Conservation (phyloP, 2,329 filamentous ascomycete species). For the Intubia oerlemansii region DNA sequence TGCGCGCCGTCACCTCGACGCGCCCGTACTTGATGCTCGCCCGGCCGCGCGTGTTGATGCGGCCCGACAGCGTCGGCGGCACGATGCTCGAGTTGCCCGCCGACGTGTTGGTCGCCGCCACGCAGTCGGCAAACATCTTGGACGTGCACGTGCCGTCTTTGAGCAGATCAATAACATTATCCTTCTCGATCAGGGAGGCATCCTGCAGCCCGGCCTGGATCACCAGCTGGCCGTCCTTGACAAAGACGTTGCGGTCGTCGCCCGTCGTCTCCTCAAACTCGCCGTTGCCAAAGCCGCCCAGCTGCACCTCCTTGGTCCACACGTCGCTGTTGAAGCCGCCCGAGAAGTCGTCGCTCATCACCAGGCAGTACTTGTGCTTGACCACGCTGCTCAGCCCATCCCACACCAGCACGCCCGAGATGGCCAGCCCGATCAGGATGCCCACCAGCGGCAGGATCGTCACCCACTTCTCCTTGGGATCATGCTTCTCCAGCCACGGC, state of each 20-base stretch:
- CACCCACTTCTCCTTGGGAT: conserved; percentile 70
- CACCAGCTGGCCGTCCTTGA: conserved; percentile 45
- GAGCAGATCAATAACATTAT: conserved; percentile 48
- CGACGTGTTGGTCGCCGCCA: conserved; percentile 53
- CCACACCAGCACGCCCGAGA: conserved; percentile 54
- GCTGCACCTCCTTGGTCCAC: conserved; percentile 56
- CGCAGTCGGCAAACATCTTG: conserved; percentile 34
- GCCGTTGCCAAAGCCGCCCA: conserved; percentile 61
- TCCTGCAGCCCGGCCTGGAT: conserved; percentile 68
- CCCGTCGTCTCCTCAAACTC: conserved; percentile 61
- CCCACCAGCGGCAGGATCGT: conserved; percentile 60
- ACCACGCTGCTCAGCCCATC: conserved; percentile 52
- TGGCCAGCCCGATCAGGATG: conserved; percentile 42
- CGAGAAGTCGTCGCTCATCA: conserved; percentile 45
- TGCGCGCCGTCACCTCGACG: conserved; percentile 56
- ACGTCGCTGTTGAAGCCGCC: conserved; percentile 33
- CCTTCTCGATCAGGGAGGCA: conserved; percentile 36
- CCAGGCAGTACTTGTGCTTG: conserved; percentile 50
- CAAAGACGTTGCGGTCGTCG: conserved; percentile 51
- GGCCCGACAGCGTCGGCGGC: conserved; percentile 56
- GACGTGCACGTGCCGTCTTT: conserved; percentile 48
- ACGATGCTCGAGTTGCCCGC: conserved; percentile 49
- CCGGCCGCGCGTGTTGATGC: conserved; percentile 53
- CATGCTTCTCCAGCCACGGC: conserved; percentile 53
- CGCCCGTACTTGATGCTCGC: conserved; percentile 60